Evolutionary conservation across 1,139 yeast species (phyloP).

Genomic region (Geotrichum citri-aurantii): DNA sequence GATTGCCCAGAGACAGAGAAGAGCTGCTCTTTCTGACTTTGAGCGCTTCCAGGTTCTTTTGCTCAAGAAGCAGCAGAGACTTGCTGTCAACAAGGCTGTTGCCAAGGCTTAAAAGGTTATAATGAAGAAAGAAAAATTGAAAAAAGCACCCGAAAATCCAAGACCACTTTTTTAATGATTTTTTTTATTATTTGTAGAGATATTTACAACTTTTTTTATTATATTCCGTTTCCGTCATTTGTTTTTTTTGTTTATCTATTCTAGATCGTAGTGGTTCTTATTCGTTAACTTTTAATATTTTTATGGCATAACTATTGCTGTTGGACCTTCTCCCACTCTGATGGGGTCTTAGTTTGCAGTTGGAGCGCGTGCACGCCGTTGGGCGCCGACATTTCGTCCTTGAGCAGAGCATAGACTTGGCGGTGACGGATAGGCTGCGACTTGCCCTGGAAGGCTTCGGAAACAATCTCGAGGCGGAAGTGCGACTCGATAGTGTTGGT

Average conservation of each 20-base stretch:
- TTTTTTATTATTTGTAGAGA: not conserved
- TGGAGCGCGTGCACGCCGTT: conserved; percentile 85
- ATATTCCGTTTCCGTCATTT: not conserved
- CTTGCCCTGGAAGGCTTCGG: conserved; percentile 63
- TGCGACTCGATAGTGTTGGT: conserved; percentile 77
- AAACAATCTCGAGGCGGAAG: conserved; percentile 60
- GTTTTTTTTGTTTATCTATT: not conserved
- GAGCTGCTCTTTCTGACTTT: conserved; percentile 90
- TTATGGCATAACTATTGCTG: not conserved
- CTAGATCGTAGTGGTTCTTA: not conserved
- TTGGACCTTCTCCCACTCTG: conserved; percentile 31
- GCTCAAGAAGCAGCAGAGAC: conserved; percentile 95
- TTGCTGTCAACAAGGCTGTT: conserved; percentile 84
- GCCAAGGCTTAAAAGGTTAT: conserved; percentile 67
- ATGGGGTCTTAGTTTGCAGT: conserved; percentile 71
- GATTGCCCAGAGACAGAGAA: conserved; percentile 89
- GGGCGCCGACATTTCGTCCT: conserved; percentile 61
- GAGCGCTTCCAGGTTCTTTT: conserved; percentile 99
- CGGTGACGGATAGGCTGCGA: conserved; percentile 74
- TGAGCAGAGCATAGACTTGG: conserved; percentile 59
- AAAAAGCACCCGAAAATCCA: conserved; percentile 14
- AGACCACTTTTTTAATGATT: not conserved
- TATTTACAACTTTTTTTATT: not conserved
- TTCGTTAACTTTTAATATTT: no score
- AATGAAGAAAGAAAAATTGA: conserved; percentile 10